phyloP scores from a whole-genome alignment of 2,329 filamentous ascomycete species.

The Neopestalotiopsis rosae region DNA sequence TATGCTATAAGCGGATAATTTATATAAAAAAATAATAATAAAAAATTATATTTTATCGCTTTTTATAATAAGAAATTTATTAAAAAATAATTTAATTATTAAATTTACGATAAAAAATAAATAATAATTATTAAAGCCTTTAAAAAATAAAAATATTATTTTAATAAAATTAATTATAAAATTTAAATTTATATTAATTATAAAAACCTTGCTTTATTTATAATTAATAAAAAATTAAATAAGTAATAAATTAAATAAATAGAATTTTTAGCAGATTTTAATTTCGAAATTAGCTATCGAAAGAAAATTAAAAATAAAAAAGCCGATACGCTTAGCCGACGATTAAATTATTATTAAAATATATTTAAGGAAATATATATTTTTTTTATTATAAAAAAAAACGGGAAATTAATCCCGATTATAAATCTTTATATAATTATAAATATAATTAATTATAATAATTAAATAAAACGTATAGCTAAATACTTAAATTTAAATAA shows the following conservation, averaged over 20 bases:
- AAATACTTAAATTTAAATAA: no score
- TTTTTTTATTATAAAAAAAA: neutral
- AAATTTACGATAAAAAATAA: conserved; percentile 31
- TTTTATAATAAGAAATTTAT: conserved; percentile 28
- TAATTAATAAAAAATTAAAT: conserved; percentile 16
- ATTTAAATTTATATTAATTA: conserved; percentile 28
- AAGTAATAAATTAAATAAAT: conserved; percentile 16
- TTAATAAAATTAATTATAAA: conserved; percentile 22
- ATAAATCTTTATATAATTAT: neutral
- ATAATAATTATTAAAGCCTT: conserved; percentile 29
- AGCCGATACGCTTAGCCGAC: neutral
- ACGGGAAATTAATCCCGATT: neutral
- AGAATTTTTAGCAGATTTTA: conserved; percentile 15
- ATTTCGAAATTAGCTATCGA: neutral
- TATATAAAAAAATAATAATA: conserved; percentile 19
- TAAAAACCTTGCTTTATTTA: conserved; percentile 26
- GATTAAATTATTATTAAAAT: neutral
- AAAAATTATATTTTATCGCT: conserved; percentile 9
- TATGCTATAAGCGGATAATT: conserved; percentile 2
- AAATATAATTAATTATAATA: neutral
- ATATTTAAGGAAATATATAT: neutral
- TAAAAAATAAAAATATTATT: conserved; percentile 31
- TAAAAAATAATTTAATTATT: conserved; percentile 29
- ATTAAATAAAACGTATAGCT: neutral
- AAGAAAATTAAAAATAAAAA: neutral